phyloP scores from a whole-genome alignment of 2,329 filamentous ascomycete genomes.

The Trichoderma gracile region DNA sequence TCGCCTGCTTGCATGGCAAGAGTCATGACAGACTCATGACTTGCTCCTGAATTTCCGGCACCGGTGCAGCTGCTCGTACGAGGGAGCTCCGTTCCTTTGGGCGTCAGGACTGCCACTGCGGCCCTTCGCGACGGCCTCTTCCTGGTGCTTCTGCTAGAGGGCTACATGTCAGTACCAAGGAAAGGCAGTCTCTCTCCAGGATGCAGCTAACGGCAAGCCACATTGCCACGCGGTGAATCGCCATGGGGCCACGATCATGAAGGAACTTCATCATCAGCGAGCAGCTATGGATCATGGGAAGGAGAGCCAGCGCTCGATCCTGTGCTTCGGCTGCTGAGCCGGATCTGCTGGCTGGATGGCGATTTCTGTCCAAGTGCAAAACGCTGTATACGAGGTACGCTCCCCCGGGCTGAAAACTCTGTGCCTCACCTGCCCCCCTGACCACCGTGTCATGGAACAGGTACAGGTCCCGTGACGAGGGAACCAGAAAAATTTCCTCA shows the following conservation, averaged over 20 bases:
- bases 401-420: background rate
- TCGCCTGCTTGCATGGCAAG: too few relatives aligned
- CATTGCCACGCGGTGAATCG: conserved; percentile 20
- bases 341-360: conserved; percentile 16
- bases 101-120: background rate
- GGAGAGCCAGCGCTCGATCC: background rate
- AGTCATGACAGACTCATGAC: background rate
- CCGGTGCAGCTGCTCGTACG: too few relatives aligned
- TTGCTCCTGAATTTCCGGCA: background rate
- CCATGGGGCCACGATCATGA: background rate
- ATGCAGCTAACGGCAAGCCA: conserved; percentile 23
- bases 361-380: background rate
- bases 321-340: conserved; percentile 16
- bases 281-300: background rate
- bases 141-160: background rate
- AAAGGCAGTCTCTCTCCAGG: background rate
- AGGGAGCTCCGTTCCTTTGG: too few relatives aligned
- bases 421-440: background rate
- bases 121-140: conserved; percentile 1
- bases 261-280: background rate
- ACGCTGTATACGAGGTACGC: background rate
- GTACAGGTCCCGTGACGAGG: conserved; percentile 22
- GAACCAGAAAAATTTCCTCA: conserved; percentile 4
- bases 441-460: conserved; percentile 6
- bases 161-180: background rate